Conservation (phyloP, 2,329 filamentous ascomycete genomes). For the Alternaria brassicae region DNA sequence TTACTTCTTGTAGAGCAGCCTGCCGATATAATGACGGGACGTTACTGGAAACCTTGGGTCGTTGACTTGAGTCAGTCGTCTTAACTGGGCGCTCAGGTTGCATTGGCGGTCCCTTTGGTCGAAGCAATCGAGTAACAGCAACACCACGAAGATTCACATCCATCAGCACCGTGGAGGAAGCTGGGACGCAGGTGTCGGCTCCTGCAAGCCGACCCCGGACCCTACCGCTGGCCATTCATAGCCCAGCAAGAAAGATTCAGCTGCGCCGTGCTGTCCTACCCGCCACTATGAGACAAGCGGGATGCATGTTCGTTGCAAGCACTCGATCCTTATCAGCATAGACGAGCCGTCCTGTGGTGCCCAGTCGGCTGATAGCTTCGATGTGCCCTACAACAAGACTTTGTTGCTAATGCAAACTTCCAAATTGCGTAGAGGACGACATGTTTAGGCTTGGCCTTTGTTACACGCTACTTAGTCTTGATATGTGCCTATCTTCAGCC, state of each 20-base stretch:
- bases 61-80: too few relatives aligned
- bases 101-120: too few relatives aligned
- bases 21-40: background rate
- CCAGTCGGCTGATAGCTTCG: constrained; percentile 12
- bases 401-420: constrained; percentile 18
- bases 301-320: background rate
- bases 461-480: constrained; percentile 5
- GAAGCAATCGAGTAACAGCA: constrained; percentile 23
- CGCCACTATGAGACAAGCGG: constrained; percentile 13
- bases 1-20: background rate
- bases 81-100: too few relatives aligned
- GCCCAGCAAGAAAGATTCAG: constrained; percentile 10
- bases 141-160: constrained; percentile 6
- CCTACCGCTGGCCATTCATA: constrained; percentile 19
- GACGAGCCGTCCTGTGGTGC: constrained; percentile 18
- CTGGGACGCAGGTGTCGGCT: background rate
- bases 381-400: constrained; percentile 6
- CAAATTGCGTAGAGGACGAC: constrained; percentile 6
- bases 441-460: constrained; percentile 11
- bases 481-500: constrained; percentile 30
- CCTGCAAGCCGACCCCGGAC: constrained; percentile 12
- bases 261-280: constrained; percentile 10
- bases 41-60: background rate
- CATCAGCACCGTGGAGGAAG: constrained; percentile 21
- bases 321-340: constrained; percentile 30